These are phyloP conservation scores for Aspergillus wentii DNA, from an alignment of 495 filamentous ascomycete species.

Conservation along the genomic window DNA sequence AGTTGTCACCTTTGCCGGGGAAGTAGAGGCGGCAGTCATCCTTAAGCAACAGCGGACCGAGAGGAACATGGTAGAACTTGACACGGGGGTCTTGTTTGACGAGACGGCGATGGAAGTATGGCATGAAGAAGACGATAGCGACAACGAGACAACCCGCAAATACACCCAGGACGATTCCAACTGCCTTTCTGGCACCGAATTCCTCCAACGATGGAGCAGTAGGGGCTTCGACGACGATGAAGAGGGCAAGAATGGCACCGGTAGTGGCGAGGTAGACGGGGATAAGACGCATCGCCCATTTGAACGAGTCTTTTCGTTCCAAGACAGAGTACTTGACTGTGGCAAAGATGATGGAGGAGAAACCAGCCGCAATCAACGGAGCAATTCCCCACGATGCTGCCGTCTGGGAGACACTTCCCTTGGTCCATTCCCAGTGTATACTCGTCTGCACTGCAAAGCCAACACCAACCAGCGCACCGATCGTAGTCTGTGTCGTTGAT, in stretches of 20 bases:
- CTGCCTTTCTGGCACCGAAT: constrained; percentile 46
- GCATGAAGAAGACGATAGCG: constrained; percentile 54
- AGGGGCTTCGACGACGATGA: constrained; percentile 47
- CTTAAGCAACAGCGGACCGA: constrained; percentile 50
- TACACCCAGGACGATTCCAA: constrained; percentile 54
- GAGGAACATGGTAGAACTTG: constrained; percentile 51
- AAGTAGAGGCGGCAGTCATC: constrained; percentile 42
- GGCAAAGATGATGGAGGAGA: constrained; percentile 59
- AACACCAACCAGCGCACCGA: constrained; percentile 59
- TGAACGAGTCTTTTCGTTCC: constrained; percentile 52
- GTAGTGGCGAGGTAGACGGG: constrained; percentile 61
- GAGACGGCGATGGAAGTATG: constrained; percentile 57
- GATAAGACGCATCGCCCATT: constrained; percentile 50
- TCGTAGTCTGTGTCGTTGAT: constrained; percentile 61
- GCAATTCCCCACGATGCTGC: constrained; percentile 61
- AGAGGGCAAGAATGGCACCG: constrained; percentile 56
- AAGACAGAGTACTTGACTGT: constrained; percentile 61
- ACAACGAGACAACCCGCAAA: constrained; percentile 50
- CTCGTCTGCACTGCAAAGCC: constrained; percentile 55
- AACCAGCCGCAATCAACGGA: constrained; percentile 51
- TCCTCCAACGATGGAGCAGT: constrained; percentile 33
- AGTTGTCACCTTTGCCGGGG: constrained; percentile 37
- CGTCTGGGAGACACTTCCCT: constrained; percentile 50
- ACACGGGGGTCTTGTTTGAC: constrained; percentile 51
- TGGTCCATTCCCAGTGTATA: constrained; percentile 52